Evolutionary conservation across 2,329 filamentous ascomycete species (phyloP), one percentile per base, ranked within the genome.

Genomic region (Ilyonectria robusta): DNA sequence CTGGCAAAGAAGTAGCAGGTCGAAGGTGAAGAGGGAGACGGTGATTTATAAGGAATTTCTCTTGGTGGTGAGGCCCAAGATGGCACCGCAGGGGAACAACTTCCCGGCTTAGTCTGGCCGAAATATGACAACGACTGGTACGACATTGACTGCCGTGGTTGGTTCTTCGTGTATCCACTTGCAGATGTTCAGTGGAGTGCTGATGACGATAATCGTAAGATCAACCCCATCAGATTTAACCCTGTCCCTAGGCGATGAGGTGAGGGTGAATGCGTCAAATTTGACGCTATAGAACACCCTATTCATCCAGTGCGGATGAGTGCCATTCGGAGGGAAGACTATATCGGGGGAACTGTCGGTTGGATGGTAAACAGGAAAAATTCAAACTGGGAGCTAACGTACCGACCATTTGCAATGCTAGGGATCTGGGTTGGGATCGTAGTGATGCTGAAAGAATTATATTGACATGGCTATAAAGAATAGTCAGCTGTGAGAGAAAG

Each of bases 51-150:
- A 29, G 15, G 21, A 23, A 17, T 23, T 2, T 6, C 23, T 9
- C n/a, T 23, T 48, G 23, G 17, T 21, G 42, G 50, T 21, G 44
- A 26, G n/a, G 6, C 33, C 3, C 15, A 55, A 48, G 50, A 55
- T 13, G 9, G 1, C 17, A 57, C 44, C 51, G 35, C 21, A 10
- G 11, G 19, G 13, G 40, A 46, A 40, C 53, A 44, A 21, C 58
- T 66, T 35, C 63, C 58, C 21, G 63, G 63, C 11, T 53, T 62
- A 4, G 50, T 54, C 31, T 66, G 60, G 60, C 60, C 60, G 8
- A 62, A 57, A 23, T 15, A 21, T 10, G 33, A 62, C 13, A 0
- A 8, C 10, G 60, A 62, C 40, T n/a, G 40, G 15, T 42, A 50
- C 51, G n/a, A 15, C 50, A 26, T 42, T 13, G 4, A 0, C 17